Evolutionary conservation across 345 rosid genomes (phyloP), one percentile per base, ranked within the genome.

Genomic region (Eutrema yunnanense): DNA sequence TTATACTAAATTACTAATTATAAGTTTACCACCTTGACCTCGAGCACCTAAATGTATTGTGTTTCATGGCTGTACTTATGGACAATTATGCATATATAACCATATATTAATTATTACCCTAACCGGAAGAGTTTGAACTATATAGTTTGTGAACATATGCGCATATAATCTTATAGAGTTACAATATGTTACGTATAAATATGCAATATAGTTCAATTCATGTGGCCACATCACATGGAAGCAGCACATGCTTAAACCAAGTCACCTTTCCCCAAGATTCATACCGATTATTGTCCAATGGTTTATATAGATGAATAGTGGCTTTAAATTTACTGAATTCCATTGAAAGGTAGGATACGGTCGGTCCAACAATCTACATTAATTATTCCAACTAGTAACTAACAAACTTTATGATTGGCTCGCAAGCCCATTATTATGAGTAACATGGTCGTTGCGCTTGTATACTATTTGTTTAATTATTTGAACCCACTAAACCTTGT

Each of bases 201-300:
- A 46, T 62, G 69, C 51, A 48, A 41, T 49, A 76, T 57, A 65
- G 72, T 65, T 57, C 47, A 55, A 19, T 69, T 76, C 80, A 77
- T 65, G 80, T 71, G 80, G 51, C 72, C 80, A 77, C 80, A 77
- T 77, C 80, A 77, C 80, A 77, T 77, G 80, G 71, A 64, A 58
- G 67, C 72, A 58, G 68, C 67, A 77, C 80, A 71, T 71, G 72
- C n/a, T 56, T 44, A 41, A 50, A 55, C 55, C 62, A 71, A 47
- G 46, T 40, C 60, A 62, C 47, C n/a, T 40, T 44, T 69, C 32
- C 27, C 22, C 41, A 53, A 76, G 54, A 76, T 76, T 63, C 62
- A 64, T 49, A 54, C 46, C 72, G 53, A 53, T 55, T 69, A 62
- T 76, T 63, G 80, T 46, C 62, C 60, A 70, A 32, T 30, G 44